Percentiles rank a stretch among this genome's conserved stretches.
phyloP scores from a whole-genome alignment of 2,329 filamentous ascomycete species.

The Penicillium sp. region DNA sequence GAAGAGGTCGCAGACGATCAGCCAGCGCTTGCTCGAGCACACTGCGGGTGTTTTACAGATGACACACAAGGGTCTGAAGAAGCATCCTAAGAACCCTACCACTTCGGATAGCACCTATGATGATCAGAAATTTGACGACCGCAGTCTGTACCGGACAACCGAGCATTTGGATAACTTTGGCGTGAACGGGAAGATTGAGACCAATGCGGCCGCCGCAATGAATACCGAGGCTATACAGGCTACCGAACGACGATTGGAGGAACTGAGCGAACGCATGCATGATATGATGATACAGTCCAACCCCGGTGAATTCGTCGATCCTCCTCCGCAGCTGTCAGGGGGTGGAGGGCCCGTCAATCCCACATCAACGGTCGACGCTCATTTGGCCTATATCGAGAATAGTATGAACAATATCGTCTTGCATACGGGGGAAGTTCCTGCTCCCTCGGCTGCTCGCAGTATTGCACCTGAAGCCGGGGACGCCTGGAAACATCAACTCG shows the following conservation, averaged over 20 bases:
- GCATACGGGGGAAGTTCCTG: constrained; percentile 35
- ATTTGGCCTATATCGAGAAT: constrained; percentile 70
- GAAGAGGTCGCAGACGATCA: constrained; percentile 70
- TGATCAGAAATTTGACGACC: constrained; percentile 71
- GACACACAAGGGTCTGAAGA: constrained; percentile 74
- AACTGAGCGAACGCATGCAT: constrained; percentile 64
- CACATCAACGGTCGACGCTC: constrained; percentile 46
- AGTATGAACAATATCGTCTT: constrained; percentile 61
- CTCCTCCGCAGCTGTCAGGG: constrained; percentile 34
- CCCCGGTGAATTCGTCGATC: constrained; percentile 36
- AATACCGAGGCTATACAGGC: constrained; percentile 54
- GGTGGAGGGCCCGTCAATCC: constrained; percentile 29
- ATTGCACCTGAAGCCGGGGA: constrained; percentile 44
- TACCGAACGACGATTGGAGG: constrained; percentile 65
- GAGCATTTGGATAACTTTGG: constrained; percentile 59
- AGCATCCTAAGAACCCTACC: constrained; percentile 52
- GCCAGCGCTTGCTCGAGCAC: constrained; percentile 77
- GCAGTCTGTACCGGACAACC: constrained; percentile 67
- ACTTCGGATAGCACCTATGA: constrained; percentile 74
- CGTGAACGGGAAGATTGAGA: constrained; percentile 23
- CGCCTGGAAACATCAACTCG: constrained; percentile 49
- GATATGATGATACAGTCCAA: constrained; percentile 59
- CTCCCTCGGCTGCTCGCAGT: neutral
- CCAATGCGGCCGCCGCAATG: constrained; percentile 14
- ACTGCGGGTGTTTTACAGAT: constrained; percentile 89